Evolutionary conservation across 78 protist genomes (phyloP).

Genomic region (Monosiga brevicollis): DNA sequence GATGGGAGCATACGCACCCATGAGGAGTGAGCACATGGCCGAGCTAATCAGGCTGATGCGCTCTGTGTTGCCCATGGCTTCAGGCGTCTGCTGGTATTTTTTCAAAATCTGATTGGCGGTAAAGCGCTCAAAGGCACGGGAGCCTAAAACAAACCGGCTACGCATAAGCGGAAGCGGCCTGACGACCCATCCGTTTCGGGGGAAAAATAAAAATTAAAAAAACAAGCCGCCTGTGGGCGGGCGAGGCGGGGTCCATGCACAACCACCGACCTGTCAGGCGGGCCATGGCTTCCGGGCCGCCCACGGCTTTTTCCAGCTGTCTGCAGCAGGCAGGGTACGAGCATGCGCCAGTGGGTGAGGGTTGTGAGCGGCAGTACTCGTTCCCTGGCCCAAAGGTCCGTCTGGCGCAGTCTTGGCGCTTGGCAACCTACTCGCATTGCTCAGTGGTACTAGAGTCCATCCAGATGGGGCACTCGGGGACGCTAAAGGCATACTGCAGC

Average conservation of each 20-base stretch:
- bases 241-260: background rate
- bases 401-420: too few relatives aligned
- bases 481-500: background rate
- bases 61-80: background rate
- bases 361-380: too few relatives aligned
- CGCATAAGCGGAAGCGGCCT: background rate
- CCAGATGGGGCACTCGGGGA: conserved; percentile 11
- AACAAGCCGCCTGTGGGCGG: background rate
- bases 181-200: background rate
- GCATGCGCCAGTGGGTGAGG: too few relatives aligned
- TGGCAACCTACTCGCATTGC: too few relatives aligned
- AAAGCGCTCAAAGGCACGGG: conserved; percentile 12
- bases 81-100: background rate
- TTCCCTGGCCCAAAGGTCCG: too few relatives aligned
- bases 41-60: conserved; percentile 18
- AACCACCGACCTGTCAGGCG: background rate
- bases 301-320: background rate
- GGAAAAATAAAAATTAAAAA: background rate
- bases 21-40: background rate
- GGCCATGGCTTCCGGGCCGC: background rate
- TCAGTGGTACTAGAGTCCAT: conserved; percentile 7
- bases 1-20: conserved; percentile 1
- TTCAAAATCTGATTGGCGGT: conserved; percentile 17
- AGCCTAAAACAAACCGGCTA: background rate
- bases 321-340: too few relatives aligned